These are phyloP conservation scores for Populus ilicifolia DNA, from an alignment of 345 rosid genomes.

Conservation along the genomic window DNA sequence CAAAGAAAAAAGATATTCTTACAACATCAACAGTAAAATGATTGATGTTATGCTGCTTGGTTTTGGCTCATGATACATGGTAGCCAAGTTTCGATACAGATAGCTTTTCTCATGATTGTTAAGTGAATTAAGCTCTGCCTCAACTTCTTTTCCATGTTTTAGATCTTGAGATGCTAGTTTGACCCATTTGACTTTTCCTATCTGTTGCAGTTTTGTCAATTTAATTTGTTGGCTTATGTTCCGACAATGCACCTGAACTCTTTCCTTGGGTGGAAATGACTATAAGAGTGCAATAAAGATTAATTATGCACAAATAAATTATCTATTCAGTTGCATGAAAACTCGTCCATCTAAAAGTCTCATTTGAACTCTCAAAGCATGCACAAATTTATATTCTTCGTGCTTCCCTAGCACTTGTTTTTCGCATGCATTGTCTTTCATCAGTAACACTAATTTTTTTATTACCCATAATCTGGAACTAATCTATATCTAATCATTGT, in stretches of 20 bases:
- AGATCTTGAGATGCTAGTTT: not conserved
- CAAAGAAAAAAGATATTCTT: not conserved
- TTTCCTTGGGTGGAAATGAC: not conserved
- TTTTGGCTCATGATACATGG: not conserved
- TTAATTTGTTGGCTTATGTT: not conserved
- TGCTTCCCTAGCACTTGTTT: not conserved
- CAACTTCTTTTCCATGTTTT: not conserved
- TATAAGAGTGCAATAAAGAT: not conserved
- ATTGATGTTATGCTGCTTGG: not conserved
- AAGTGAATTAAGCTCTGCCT: not conserved
- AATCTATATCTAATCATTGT: constrained; percentile 8
- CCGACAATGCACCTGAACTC: not conserved
- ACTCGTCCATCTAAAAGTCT: not conserved
- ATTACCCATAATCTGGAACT: not conserved
- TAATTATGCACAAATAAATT: not conserved
- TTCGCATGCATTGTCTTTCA: not conserved
- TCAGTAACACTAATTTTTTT: not conserved
- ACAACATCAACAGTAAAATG: not conserved
- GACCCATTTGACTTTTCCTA: not conserved
- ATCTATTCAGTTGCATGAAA: not conserved
- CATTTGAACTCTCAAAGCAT: not conserved
- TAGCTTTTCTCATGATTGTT: not conserved
- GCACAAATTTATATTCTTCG: not conserved
- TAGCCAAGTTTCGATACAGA: not conserved
- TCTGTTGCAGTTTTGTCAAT: not conserved